These are phyloP conservation scores for Saccharomyces kudriavzevii DNA, from an alignment of 805 yeast species.

Conservation along the genomic window DNA sequence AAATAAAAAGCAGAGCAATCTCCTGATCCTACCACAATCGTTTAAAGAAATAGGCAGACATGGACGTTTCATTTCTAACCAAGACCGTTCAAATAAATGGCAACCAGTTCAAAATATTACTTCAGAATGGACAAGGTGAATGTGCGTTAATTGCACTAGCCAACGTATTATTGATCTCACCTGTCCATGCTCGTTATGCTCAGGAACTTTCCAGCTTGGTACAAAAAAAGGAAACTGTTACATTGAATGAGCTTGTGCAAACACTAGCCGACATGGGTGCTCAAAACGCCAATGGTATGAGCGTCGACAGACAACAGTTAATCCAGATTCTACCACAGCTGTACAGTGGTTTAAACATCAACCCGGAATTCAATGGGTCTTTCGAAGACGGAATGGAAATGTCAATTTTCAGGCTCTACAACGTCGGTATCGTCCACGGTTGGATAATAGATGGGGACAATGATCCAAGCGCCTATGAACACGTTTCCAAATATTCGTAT, in stretches of 20 bases:
- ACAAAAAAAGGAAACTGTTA: slow-evolving; percentile 25
- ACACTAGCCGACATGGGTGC: slow-evolving; percentile 43
- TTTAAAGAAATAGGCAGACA: background rate
- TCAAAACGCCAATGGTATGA: slow-evolving; percentile 25
- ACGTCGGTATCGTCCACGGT: slow-evolving; percentile 66
- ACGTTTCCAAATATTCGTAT: slow-evolving; percentile 39
- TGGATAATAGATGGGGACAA: slow-evolving; percentile 55
- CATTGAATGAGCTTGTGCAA: slow-evolving; percentile 38
- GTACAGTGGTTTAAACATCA: slow-evolving; percentile 62
- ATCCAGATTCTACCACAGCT: slow-evolving; percentile 53
- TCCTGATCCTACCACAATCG: background rate
- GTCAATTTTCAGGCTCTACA: slow-evolving; percentile 50
- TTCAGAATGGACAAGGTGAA: slow-evolving; percentile 72
- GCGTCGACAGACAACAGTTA: slow-evolving; percentile 35
- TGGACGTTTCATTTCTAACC: slow-evolving; percentile 18
- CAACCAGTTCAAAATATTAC: slow-evolving; percentile 40
- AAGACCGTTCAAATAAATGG: slow-evolving; percentile 31
- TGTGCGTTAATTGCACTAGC: slow-evolving; percentile 76
- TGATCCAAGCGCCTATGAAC: slow-evolving; percentile 29
- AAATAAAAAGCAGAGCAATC: background rate
- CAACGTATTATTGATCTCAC: slow-evolving; percentile 56
- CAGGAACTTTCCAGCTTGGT: slow-evolving; percentile 21
- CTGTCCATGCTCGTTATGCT: slow-evolving; percentile 20
- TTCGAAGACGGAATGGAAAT: slow-evolving; percentile 48
- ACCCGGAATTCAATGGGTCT: slow-evolving; percentile 60